Evolutionary conservation across 1,284 basidiomycete species (phyloP), one percentile per base, ranked within the genome.

Genomic region (Ceratobasidium sp.): DNA sequence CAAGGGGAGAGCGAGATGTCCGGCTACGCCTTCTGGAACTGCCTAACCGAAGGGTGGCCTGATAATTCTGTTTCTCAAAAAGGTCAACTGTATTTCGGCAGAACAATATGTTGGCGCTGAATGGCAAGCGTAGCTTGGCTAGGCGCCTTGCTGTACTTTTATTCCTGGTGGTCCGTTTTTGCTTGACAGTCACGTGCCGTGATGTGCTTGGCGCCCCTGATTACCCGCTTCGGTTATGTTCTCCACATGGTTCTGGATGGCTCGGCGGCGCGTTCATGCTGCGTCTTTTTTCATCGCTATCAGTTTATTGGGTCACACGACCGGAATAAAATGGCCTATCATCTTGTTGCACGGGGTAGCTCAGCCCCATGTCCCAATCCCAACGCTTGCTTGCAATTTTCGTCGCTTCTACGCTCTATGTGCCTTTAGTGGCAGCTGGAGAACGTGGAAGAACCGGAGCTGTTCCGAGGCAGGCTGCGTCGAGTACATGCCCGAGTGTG

Each of bases 401-500:
- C 11, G 33, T 35, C 28, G 35, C 28, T 13, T 67, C 49, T 51
- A 31, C 20, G 8, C 31, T 67, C 3, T 31, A 31, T 26, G 65
- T 20, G 13, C 31, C 51, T 17, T 35, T 37, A 17, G 67, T 53
- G 2, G 33, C 35, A 5, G 35, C n/a, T 37, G 26, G 28, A 10
- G 42, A 39, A 7, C 3, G 20, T 49, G 37, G 17, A 8, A 45
- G 35, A 31, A n/a, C 15, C 20, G 26, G 5, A 3, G 49, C 53
- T 2, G 47, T 37, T 35, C 42, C 20, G 6, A 42, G 65, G 23
- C 65, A 68, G 33, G 54, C 28, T 31, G 51, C 49, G 3, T 37
- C 51, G 20, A 68, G 49, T 54, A 76, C 66, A 23, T 76, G 75
- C 33, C 53, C 75, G 20, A 63, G 33, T 39, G 53, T 68, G 4